A percentile compares a stretch with the other conserved stretches of the same genome.
These are phyloP conservation scores for Ustilago crameri DNA, from an alignment of 1,284 basidiomycete genomes.

Conservation along the genomic window DNA sequence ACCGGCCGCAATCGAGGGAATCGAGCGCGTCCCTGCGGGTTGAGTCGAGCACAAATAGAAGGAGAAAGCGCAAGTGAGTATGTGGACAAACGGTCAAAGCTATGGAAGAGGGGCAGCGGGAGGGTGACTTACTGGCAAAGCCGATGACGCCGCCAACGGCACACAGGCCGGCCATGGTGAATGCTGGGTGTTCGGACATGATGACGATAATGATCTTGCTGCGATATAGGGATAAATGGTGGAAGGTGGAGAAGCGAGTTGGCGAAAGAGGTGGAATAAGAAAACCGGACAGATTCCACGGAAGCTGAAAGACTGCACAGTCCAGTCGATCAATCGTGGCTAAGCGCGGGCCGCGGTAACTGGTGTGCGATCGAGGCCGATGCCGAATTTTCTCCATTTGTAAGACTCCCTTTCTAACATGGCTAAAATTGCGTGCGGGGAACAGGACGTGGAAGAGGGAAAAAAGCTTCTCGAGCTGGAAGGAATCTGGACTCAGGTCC, in stretches of 20 bases:
- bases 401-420: background rate
- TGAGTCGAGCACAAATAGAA: background rate
- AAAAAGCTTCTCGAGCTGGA: slow-evolving; percentile 2
- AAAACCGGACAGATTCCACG: background rate
- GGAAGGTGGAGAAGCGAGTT: background rate
- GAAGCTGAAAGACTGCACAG: background rate
- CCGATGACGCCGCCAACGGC: slow-evolving; percentile 76
- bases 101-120: background rate
- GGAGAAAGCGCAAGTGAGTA: too few relatives aligned
- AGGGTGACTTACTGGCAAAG: slow-evolving; percentile 42
- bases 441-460: too few relatives aligned
- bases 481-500: background rate
- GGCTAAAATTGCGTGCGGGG: too few relatives aligned
- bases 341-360: slow-evolving; percentile 15
- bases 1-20: slow-evolving; percentile 81
- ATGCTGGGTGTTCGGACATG: slow-evolving; percentile 84
- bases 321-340: background rate
- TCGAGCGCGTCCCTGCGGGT: slow-evolving; percentile 24
- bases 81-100: background rate
- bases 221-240: background rate
- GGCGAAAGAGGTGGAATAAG: background rate
- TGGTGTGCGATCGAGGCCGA: background rate
- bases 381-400: background rate
- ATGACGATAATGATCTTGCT: background rate
- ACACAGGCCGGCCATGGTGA: slow-evolving; percentile 81